These are phyloP conservation scores for Alternaria novae-zelandiae DNA, from an alignment of 2,329 filamentous ascomycete species.

Conservation along the genomic window DNA sequence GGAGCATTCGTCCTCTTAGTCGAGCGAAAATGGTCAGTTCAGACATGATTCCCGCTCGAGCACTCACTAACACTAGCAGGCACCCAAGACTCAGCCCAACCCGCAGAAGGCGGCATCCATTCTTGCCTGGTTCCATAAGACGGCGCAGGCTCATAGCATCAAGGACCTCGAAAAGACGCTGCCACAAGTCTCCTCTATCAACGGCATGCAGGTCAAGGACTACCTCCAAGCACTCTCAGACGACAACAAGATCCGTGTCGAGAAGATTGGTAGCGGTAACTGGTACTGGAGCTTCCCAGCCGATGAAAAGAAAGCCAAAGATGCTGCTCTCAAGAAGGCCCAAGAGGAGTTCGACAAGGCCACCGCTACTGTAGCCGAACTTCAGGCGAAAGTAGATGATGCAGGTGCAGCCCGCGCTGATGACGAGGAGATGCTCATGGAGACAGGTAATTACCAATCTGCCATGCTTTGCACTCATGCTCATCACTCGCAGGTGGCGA, in stretches of 20 bases:
- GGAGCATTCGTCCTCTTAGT: background rate
- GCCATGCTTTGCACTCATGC: background rate
- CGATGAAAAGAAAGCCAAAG: conserved; percentile 60
- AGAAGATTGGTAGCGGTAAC: conserved; percentile 74
- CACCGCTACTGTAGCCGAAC: conserved; percentile 41
- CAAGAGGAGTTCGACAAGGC: conserved; percentile 49
- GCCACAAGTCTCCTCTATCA: conserved; percentile 67
- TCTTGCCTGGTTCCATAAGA: conserved; percentile 65
- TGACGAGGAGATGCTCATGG: conserved; percentile 47
- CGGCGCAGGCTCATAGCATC: conserved; percentile 67
- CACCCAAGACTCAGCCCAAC: conserved; percentile 64
- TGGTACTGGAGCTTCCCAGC: conserved; percentile 74
- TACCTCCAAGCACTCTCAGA: conserved; percentile 68
- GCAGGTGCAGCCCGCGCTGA: conserved; percentile 48
- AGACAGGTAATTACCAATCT: conserved; percentile 28
- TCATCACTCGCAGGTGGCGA: conserved; percentile 28
- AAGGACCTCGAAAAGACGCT: conserved; percentile 72
- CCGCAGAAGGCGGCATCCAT: conserved; percentile 65
- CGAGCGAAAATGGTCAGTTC: conserved; percentile 16
- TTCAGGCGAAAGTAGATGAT: conserved; percentile 50
- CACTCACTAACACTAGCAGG: conserved; percentile 37
- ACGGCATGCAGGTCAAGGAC: conserved; percentile 71
- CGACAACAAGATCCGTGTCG: conserved; percentile 67
- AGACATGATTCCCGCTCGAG: background rate
- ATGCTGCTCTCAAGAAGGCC: conserved; percentile 48